Evolutionary conservation across 495 filamentous ascomycete genomes (phyloP), one percentile per base, ranked within the genome.

Genomic region (Lepraria neglecta): DNA sequence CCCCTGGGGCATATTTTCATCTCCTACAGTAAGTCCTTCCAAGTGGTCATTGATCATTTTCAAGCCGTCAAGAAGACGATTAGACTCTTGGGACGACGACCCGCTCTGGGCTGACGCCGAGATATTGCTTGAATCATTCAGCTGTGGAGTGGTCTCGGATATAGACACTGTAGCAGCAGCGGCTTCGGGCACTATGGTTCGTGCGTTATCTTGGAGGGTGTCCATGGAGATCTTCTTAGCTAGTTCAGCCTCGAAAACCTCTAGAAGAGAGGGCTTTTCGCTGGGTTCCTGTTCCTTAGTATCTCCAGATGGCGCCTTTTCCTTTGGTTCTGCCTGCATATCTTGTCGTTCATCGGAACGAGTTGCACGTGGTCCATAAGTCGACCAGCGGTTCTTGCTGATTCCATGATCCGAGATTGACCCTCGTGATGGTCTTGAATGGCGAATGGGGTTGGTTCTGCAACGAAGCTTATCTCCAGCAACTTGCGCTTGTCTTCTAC

Each of bases 201-300:
- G 45, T 15, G 4, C 48, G 12, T 28, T n/a, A 2, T 40, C 46
- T 33, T 27, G 30, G 14, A 27, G 24, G 15, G 24, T 17, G 24
- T 60, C 47, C 28, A 40, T 60, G 30, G 46, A 7, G 6, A 60
- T 31, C 19, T 81, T 67, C 58, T 70, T 77, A 43, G 79, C 73
- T 64, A 83, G 67, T 62, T 83, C 79, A n/a, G 72, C 74, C 55
- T 82, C 79, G 51, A 82, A 82, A 44, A 76, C 76, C 43, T 73
- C 74, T 53, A 83, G 69, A 28, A 82, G 69, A 28, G 79, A 71
- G 15, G 42, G 40, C 28, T 61, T 50, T 9, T 33, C 51, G 12
- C 33, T 15, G 0, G 11, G 21, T 14, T 54, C 33, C 45, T 55
- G 44, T 21, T 52, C 6, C 3, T 68, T 46, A 5, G 56, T 28